These are phyloP conservation scores for Zizania latifolia DNA, from an alignment of 176 grass and related monocot species.

Conservation along the genomic window DNA sequence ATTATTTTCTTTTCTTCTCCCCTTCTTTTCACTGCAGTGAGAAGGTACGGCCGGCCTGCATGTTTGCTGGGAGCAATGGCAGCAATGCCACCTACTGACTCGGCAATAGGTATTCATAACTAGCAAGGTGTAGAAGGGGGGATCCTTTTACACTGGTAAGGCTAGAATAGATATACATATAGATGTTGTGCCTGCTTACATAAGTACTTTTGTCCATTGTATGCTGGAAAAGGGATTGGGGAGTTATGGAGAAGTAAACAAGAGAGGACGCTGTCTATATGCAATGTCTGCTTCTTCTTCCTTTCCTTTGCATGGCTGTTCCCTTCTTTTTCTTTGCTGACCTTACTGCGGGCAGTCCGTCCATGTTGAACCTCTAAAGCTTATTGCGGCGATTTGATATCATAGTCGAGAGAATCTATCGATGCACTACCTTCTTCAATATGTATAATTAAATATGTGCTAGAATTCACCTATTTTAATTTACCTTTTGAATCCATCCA, in stretches of 20 bases:
- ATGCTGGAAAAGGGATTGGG: constrained; percentile 41
- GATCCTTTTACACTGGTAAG: constrained; percentile 34
- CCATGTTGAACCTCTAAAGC: not conserved
- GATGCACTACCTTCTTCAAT: not conserved
- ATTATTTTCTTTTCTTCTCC: constrained; percentile 13
- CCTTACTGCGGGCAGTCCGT: not conserved
- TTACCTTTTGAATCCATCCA: not conserved
- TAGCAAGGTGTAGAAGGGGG: constrained; percentile 40
- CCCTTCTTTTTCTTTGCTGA: not conserved
- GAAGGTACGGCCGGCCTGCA: constrained; percentile 34
- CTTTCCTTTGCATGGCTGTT: constrained; percentile 5
- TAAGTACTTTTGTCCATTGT: constrained; percentile 48
- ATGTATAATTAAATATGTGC: not conserved
- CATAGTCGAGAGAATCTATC: not conserved
- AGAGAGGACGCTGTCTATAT: not conserved
- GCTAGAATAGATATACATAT: constrained; percentile 49
- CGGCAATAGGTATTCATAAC: constrained; percentile 42
- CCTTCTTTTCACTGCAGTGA: constrained; percentile 44
- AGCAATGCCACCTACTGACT: constrained; percentile 29
- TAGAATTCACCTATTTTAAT: not conserved
- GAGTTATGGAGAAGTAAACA: constrained; percentile 29
- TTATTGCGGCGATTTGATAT: not conserved
- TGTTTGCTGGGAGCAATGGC: constrained; percentile 40
- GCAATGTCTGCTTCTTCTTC: constrained; percentile 20
- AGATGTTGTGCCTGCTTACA: constrained; percentile 36